Conservation (phyloP, 306 rosid genomes). For the Neltuma alba region DNA sequence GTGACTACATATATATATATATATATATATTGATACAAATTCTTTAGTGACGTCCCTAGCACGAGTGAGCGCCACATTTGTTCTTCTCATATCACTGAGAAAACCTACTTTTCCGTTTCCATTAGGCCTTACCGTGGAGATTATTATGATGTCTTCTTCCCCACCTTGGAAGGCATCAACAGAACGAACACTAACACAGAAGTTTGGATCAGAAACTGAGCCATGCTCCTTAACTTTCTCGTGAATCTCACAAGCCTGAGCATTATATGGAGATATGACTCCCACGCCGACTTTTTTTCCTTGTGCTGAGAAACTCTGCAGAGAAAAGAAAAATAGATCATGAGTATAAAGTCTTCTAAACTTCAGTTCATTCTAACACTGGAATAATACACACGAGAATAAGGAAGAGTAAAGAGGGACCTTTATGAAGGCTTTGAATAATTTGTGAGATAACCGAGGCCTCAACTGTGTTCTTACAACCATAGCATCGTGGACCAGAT, state of each 20-base stretch:
- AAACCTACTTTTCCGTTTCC: constrained; percentile 51
- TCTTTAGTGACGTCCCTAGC: constrained; percentile 46
- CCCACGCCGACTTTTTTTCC: constrained; percentile 56
- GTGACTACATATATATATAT: no score
- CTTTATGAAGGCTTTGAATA: constrained; percentile 47
- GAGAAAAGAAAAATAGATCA: neutral
- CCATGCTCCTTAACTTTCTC: constrained; percentile 39
- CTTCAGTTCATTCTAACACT: no score
- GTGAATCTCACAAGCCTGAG: constrained; percentile 55
- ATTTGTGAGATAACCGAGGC: constrained; percentile 52
- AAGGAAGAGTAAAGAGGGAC: constrained; percentile 27
- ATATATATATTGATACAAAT: no score
- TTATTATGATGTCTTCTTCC: constrained; percentile 60
- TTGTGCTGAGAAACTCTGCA: constrained; percentile 39
- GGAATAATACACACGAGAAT: no score
- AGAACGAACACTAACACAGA: constrained; percentile 54
- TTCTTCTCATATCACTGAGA: constrained; percentile 50
- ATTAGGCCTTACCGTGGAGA: constrained; percentile 50
- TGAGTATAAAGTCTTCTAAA: neutral
- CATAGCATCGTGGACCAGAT: neutral
- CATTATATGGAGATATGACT: constrained; percentile 67
- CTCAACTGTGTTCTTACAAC: constrained; percentile 50
- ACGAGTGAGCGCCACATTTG: constrained; percentile 65
- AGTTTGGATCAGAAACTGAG: constrained; percentile 16
- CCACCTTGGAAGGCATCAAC: constrained; percentile 77